Conservation (phyloP, 2,329 filamentous ascomycete genomes). For the Emericellopsis atlantica region DNA sequence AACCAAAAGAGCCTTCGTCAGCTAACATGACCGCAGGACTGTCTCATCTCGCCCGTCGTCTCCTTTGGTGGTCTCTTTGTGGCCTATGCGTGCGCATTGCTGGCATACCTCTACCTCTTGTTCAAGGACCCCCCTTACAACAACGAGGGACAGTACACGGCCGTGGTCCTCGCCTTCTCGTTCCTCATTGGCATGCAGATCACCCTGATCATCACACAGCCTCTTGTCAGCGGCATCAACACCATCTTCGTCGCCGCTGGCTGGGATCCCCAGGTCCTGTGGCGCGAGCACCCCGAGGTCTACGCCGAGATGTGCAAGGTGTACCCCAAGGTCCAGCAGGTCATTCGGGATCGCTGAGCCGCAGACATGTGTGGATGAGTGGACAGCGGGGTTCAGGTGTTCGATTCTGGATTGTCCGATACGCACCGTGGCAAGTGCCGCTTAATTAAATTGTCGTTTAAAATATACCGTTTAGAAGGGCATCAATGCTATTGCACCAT, state of each 20-base stretch:
- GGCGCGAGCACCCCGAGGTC: constrained; percentile 68
- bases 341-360: constrained; percentile 30
- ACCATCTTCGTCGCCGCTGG: constrained; percentile 77
- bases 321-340: constrained; percentile 73
- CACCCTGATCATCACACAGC: constrained; percentile 79
- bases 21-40: constrained; percentile 36
- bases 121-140: constrained; percentile 78
- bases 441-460: no score
- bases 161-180: constrained; percentile 69
- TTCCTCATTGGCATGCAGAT: constrained; percentile 89
- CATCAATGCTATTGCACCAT: no score
- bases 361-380: no score
- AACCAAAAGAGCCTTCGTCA: not conserved
- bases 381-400: no score
- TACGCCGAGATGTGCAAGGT: constrained; percentile 68
- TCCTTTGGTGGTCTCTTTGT: constrained; percentile 75
- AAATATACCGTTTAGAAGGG: no score
- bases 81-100: constrained; percentile 66
- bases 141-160: constrained; percentile 50
- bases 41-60: constrained; percentile 61
- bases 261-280: constrained; percentile 61
- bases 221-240: constrained; percentile 77
- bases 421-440: no score
- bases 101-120: constrained; percentile 77
- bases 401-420: no score